Percentiles rank a stretch among this genome's conserved stretches.
These are phyloP conservation scores for Euphorbia lathyris DNA, from an alignment of 345 rosid genomes.

Conservation along the genomic window DNA sequence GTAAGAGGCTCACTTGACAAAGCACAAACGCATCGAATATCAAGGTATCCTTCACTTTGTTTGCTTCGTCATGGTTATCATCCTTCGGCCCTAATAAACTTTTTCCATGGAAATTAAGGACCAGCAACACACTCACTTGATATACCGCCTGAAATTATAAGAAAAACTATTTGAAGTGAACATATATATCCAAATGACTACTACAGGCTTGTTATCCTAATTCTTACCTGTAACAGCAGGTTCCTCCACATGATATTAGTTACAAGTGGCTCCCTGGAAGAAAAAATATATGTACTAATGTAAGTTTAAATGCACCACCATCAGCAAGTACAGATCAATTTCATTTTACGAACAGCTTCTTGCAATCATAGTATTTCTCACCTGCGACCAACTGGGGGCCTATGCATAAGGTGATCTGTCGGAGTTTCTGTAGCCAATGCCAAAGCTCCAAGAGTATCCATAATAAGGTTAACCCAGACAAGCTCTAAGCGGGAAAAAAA, in stretches of 20 bases:
- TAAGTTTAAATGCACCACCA: background rate
- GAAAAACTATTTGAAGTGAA: background rate
- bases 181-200: background rate
- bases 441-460: conserved; percentile 58
- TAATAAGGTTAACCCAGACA: conserved; percentile 53
- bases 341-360: background rate
- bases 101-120: conserved; percentile 29
- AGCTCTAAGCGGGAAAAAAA: conserved; percentile 27
- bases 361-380: conserved; percentile 11
- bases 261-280: conserved; percentile 32
- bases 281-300: background rate
- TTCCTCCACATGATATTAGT: conserved; percentile 41
- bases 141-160: conserved; percentile 28
- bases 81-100: conserved; percentile 21
- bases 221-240: conserved; percentile 28
- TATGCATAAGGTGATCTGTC: conserved; percentile 46
- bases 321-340: background rate
- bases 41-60: conserved; percentile 31
- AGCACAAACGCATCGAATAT: conserved; percentile 40
- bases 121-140: conserved; percentile 29
- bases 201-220: background rate
- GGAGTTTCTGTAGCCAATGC: conserved; percentile 56
- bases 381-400: conserved; percentile 46
- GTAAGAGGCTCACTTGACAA: conserved; percentile 23
- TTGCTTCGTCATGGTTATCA: conserved; percentile 18